Evolutionary conservation across 345 rosid genomes (phyloP), one percentile per base, ranked within the genome.

Genomic region (Firmiana major): DNA sequence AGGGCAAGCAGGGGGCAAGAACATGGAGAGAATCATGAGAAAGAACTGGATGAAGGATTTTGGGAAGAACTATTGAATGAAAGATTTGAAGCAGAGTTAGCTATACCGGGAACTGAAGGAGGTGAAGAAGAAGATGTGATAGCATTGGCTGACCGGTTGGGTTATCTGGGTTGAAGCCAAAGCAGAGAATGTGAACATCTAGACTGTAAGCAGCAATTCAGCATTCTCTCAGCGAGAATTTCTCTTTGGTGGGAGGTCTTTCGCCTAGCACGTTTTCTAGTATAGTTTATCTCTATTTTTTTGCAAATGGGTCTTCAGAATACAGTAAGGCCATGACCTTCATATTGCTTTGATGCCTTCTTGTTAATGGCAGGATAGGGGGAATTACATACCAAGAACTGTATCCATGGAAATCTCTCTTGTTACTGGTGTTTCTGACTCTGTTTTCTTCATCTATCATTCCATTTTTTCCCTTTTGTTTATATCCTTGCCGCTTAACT

Each of bases 51-150:
- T 63, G 88, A 86, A 22, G 86, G 84, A 9, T 93, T 92, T 59
- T 93, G 96, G 97, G 92, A 88, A 76, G 93, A 90, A 34, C 63
- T 90, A 43, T 66, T 89, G 83, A 77, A 79, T 53, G 94, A 81
- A 75, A 81, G 84, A 57, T 79, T 82, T 40, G 85, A 62, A 83
- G 89, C 82, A 49, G 91, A 84, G 71, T 75, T 88, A 49, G 84
- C 79, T 16, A 79, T 77, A 17, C 70, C 78, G 28, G 40, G 79
- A 58, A 40, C 46, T 36, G 83, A 68, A n/a, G 87, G 28, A 58
- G 82, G 22, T 22, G 88, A 81, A 45, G 89, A 86, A 11, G 95
- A 82, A 69, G 88, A 87, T 71, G 89, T 84, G 8, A 77, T 82
- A 71, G 77, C 76, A 31, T 81, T 85, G 80, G 86, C 87, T 54